Evolutionary conservation across 768 basidiomycete genomes (phyloP), one percentile per base, ranked within the genome.

Genomic region (Boletus tomentosulus): DNA sequence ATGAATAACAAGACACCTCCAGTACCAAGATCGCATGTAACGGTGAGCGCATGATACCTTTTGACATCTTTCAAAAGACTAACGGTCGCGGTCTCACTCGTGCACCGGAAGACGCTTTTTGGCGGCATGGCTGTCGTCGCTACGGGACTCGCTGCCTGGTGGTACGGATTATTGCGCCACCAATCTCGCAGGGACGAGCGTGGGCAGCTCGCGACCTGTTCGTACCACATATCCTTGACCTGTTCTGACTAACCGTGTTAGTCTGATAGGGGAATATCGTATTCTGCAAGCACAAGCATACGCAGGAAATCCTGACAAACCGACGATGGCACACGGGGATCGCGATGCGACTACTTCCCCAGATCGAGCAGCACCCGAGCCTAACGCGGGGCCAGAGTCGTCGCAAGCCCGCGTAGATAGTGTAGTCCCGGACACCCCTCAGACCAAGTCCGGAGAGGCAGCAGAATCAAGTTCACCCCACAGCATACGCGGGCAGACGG

Each of bases 211-310:
- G 1, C 57, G 15, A 44, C 62, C n/a, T 66, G 66, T 69, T 16
- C 48, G 57, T 56, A 33, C 22, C 19, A 13, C 24, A 3, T 42
- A 6, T 10, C 7, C 10, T 27, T 25, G 45, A 16, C n/a, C 11
- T 24, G 12, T 10, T 19, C 37, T 38, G 5, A 38, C 37, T 19
- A 16, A n/a, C 16, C 30, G n/a, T n/a, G 30, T 10, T 22, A 19
- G 39, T 12, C 22, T 28, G 34, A 10, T 41, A 65, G 68, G 65
- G 67, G 62, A 70, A 55, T 52, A 58, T 44, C 68, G 69, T 15
- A 59, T 71, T 33, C 22, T 59, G 12, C 62, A 66, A 41, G 67
- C 60, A 1, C 63, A 65, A 12, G 48, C 50, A 31, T 50, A 47
- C 10, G 53, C 45, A 12, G 50, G 61, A 7, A 64, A 61, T 22